Conservation (phyloP, 257 asterid species). For the Solanum pimpinellifolium region DNA sequence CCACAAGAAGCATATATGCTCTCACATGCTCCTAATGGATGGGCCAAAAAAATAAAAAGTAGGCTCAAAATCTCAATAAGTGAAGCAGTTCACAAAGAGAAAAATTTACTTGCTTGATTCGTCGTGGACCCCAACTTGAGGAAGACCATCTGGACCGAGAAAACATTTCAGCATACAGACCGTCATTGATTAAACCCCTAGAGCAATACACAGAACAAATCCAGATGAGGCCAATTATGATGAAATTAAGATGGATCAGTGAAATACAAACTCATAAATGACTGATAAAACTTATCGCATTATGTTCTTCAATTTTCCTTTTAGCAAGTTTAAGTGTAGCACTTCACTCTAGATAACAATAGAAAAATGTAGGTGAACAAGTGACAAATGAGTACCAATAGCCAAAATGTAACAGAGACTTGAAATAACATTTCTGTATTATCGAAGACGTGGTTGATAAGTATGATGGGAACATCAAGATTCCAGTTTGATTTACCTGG, state of each 20-base stretch:
- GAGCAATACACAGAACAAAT: neutral
- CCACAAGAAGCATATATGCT: no score
- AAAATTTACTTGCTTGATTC: slow-evolving; percentile 63
- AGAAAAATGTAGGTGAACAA: neutral
- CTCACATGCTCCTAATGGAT: no score
- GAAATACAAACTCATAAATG: neutral
- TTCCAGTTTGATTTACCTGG: slow-evolving; percentile 35
- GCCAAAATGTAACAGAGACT: neutral
- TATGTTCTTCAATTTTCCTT: neutral
- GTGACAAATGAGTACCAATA: neutral
- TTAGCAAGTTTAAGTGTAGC: neutral
- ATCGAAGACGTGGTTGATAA: neutral
- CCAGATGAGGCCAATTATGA: neutral
- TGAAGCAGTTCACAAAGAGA: neutral
- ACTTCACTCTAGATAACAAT: neutral
- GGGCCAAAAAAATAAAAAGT: neutral
- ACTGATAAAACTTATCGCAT: neutral
- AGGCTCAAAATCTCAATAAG: neutral
- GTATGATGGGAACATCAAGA: neutral
- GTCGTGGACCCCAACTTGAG: slow-evolving; percentile 88
- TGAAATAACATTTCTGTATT: slow-evolving; percentile 2
- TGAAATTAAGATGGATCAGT: neutral
- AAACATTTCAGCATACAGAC: slow-evolving; percentile 76
- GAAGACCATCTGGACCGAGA: slow-evolving; percentile 89
- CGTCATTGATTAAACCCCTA: slow-evolving; percentile 81